Base-by-base conservation (phyloP, 2,329 filamentous ascomycete genomes). In the Ramularia collo-cygni region DNA sequence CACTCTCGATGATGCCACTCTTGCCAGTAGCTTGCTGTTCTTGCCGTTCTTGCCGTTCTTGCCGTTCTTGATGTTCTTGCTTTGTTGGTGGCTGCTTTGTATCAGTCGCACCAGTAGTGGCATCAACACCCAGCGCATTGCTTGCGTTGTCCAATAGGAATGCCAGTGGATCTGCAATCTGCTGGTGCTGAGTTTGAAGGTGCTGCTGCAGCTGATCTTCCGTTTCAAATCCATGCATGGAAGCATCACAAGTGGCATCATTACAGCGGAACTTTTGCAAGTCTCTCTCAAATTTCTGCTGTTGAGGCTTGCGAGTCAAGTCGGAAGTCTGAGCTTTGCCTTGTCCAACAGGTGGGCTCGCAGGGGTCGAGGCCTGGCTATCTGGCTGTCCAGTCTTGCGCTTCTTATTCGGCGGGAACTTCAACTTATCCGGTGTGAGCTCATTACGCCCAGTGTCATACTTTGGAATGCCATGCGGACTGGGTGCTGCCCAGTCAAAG, bases 381-480 rank as follows among this genome's bases (percentile, higher is more conserved):
- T 55, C 60, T 4, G 54, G 37, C 16, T 56, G 54, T 27, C 64
- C 64, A 24, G 64, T 58, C 63, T 75, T 77, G 38, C 69, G 67
- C 52, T 69, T 74, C 64, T 79, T 81, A 40, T 67, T 65, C 2
- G 71, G 67, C 13, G 76, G 77, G 16, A 80, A 59, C 33, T 76
- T 72, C 33, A 81, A 65, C 47, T 77, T 74, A 36, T 75, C 72
- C 8, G 70, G 67, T 4, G 70, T 75, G 35, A 79, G 66, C 35
- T 69, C 65, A 14, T 67, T 69, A 14, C 67, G 64, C 15, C 47
- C 46, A 7, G 66, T 67, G 40, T 76, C 75, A 37, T 73, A 75
- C 44, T 71, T 70, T 7, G 77, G 75, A 41, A 77, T 68, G 16
- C 76, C 76, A 39, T 73, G 68, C 12, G 75, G 75, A 38, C 55